Base-by-base conservation (phyloP, 768 basidiomycete genomes). In the Pleurotus platypus region DNA sequence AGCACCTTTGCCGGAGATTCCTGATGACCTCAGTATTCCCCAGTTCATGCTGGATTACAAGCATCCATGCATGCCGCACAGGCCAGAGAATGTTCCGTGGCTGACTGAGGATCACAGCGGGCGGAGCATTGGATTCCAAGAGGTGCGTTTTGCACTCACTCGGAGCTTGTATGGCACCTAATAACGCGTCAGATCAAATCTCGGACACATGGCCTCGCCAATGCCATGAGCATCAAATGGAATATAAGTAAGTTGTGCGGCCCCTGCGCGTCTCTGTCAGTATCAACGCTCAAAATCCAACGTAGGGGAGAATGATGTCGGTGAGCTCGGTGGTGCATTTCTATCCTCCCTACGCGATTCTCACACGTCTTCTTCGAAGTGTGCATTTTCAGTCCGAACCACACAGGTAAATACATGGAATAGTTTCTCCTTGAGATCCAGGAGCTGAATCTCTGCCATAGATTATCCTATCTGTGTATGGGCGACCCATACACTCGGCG, bases 361-460 rank as follows among this genome's bases (percentile, higher is more conserved):
- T 4, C 15, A 27, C 38, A 49, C 13, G 12, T 51, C 40, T 27
- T 58, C 18, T 4, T 16, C 18, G 18, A 46, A 86, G 86, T 86
- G 43, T 83, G 85, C 63, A 62, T 89, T 38, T 82, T 82, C 67
- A 82, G 85, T 60, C 81, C 84, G 11, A 89, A 89, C 61, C 76
- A 85, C 64, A 70, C 82, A 24, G 85, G 86, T 86, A 54, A 61
- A 70, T 42, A 35, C 30, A 35, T 35, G 2, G 30, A 35, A 35
- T 35, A 35, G 30, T 35, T 51, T 45, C 22, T 49, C 26, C 18
- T n/a, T 38, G 18, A 16, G 26, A 38, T n/a, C 26, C 12, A 47
- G 43, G 46, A 16, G 4, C 42, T 22, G 20, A 45, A 16, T 45
- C 42, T n/a, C 46, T n/a, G 3, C 45, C 43, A 49, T 54, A 86